phyloP scores from a whole-genome alignment of 805 yeast genomes.

The Lipomyces sp. region DNA sequence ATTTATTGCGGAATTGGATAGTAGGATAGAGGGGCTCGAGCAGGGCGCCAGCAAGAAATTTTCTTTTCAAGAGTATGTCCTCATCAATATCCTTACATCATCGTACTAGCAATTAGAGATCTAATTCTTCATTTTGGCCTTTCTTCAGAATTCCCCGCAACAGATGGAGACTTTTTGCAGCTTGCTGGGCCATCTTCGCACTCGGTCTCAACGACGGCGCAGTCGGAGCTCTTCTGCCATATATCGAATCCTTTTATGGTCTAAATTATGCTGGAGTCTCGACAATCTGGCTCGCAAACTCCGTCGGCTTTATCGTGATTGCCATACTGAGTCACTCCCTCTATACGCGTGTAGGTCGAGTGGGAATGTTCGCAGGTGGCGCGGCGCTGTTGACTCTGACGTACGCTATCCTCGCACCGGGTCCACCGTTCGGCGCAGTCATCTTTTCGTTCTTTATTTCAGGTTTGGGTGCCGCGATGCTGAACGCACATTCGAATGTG shows the following conservation, averaged over 20 bases:
- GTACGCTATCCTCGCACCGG: slow-evolving; percentile 49
- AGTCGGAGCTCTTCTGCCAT: slow-evolving; percentile 59
- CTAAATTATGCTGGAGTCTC: slow-evolving; percentile 55
- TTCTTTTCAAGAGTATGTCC: too few species aligned
- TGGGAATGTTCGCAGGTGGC: slow-evolving; percentile 44
- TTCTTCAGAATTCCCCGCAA: slow-evolving; percentile 7
- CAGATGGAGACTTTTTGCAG: slow-evolving; percentile 11
- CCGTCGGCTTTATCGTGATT: slow-evolving; percentile 52
- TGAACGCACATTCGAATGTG: slow-evolving; percentile 51
- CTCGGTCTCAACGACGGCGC: slow-evolving; percentile 46
- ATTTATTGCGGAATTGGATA: too few species aligned
- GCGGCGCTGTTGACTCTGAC: slow-evolving; percentile 40
- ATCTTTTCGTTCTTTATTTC: slow-evolving; percentile 54
- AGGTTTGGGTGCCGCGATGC: slow-evolving; percentile 55
- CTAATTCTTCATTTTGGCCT: background rate
- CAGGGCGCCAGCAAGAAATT: too few species aligned
- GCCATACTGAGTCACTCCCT: slow-evolving; percentile 51
- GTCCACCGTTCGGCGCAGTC: slow-evolving; percentile 49
- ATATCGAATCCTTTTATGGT: slow-evolving; percentile 48
- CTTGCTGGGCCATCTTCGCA: slow-evolving; percentile 11
- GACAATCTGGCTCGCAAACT: slow-evolving; percentile 55
- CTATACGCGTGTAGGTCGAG: slow-evolving; percentile 44
- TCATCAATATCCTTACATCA: too few species aligned
- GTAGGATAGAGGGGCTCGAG: too few species aligned
- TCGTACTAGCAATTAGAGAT: too few species aligned